A percentile compares a stretch with the other conserved stretches of the same genome.
These are phyloP conservation scores for Crepidotus variabilis DNA, from an alignment of 768 basidiomycete species.

Conservation along the genomic window DNA sequence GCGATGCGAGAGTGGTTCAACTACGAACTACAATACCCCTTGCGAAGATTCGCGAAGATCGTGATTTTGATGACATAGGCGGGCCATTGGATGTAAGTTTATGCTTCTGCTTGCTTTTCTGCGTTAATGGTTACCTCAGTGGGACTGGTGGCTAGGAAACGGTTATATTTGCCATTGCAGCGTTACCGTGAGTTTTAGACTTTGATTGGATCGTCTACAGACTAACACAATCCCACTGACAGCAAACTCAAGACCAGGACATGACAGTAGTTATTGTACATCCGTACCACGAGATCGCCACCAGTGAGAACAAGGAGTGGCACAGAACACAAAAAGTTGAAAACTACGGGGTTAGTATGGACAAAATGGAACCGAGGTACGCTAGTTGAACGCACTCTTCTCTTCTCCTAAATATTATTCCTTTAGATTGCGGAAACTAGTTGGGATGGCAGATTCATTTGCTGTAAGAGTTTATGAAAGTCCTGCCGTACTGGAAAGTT, in stretches of 20 bases:
- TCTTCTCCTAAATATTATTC: background rate
- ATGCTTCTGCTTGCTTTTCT: background rate
- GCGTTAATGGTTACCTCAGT: background rate
- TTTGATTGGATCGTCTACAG: background rate
- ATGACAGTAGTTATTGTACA: background rate
- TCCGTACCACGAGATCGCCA: background rate
- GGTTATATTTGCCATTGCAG: slow-evolving; percentile 19
- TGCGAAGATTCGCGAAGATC: background rate
- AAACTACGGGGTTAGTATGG: background rate
- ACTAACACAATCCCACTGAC: background rate
- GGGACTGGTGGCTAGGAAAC: slow-evolving; percentile 10
- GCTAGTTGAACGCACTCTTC: background rate
- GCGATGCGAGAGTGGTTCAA: background rate
- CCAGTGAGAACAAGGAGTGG: background rate
- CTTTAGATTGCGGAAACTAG: slow-evolving; percentile 29
- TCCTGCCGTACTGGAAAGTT: slow-evolving; percentile 35
- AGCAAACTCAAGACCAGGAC: background rate
- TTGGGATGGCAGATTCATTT: slow-evolving; percentile 24
- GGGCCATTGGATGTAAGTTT: background rate
- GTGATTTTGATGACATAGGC: background rate
- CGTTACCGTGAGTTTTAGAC: slow-evolving; percentile 14
- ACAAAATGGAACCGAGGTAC: background rate
- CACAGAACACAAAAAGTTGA: background rate
- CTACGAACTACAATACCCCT: background rate
- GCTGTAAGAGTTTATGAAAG: slow-evolving; percentile 25